phyloP scores from a whole-genome alignment of 495 filamentous ascomycete species.

The Trypethelium eluteriae region DNA sequence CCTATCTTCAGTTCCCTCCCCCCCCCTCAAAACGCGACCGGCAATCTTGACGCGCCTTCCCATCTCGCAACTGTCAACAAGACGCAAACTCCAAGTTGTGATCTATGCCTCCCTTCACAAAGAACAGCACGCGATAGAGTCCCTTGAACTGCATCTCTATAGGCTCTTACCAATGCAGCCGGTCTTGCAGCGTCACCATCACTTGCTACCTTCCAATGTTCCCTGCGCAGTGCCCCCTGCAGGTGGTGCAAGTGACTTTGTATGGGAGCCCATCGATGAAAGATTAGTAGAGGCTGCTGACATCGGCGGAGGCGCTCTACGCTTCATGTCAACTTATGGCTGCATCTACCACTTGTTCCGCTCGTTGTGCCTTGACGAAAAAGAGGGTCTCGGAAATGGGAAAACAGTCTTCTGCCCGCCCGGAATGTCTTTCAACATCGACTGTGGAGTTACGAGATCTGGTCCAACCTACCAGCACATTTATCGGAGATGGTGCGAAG shows the following conservation, averaged over 20 bases:
- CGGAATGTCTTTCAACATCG: not conserved
- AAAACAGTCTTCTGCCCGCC: not conserved
- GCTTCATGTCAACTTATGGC: not conserved
- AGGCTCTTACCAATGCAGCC: too few species aligned
- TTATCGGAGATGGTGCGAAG: not conserved
- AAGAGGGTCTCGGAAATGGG: not conserved
- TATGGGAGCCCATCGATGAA: not conserved
- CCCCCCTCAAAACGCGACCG: too few species aligned
- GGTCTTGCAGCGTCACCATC: too few species aligned
- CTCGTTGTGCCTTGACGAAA: not conserved
- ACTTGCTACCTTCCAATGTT: too few species aligned
- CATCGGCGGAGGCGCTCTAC: not conserved
- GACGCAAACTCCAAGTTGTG: too few species aligned
- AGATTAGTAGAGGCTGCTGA: not conserved
- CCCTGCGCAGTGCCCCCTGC: too few species aligned
- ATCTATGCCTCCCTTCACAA: too few species aligned
- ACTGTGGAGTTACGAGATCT: not conserved
- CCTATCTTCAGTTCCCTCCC: not conserved
- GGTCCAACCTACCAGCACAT: not conserved
- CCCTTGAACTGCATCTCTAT: too few species aligned
- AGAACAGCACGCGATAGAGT: too few species aligned
- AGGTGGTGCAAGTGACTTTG: too few species aligned
- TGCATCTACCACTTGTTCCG: not conserved
- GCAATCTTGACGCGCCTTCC: not conserved
- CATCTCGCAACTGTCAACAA: not conserved